Percentiles rank a stretch among this genome's conserved stretches.
Evolutionary conservation across 2,329 filamentous ascomycete species (phyloP).

Genomic region (Leptographium procerum): DNA sequence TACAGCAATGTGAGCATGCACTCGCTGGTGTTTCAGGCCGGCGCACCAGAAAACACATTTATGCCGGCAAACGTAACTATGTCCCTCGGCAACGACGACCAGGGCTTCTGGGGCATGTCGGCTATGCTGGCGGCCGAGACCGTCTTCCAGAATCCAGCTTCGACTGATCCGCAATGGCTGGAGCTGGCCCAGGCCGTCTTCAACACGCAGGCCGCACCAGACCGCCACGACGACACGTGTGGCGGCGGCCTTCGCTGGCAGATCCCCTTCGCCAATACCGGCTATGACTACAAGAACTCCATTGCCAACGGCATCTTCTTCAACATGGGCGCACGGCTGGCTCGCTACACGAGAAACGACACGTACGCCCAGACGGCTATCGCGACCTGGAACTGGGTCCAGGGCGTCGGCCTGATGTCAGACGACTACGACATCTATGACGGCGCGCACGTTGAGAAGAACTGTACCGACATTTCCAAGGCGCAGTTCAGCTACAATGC

Average conservation of each 20-base stretch:
- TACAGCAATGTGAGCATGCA: conserved; percentile 59
- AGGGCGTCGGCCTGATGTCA: conserved; percentile 44
- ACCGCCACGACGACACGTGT: conserved; percentile 59
- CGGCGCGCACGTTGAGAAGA: conserved; percentile 43
- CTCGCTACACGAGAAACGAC: conserved; percentile 61
- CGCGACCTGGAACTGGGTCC: conserved; percentile 62
- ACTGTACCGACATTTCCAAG: conserved; percentile 41
- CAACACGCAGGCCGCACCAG: conserved; percentile 54
- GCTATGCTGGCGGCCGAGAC: conserved; percentile 61
- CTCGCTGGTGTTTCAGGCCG: conserved; percentile 64
- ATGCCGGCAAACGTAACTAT: conserved; percentile 62
- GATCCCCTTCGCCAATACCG: conserved; percentile 71
- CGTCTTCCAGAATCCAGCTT: conserved; percentile 50
- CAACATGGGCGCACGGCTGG: conserved; percentile 46
- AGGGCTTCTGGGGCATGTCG: conserved; percentile 63
- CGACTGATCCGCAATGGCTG: conserved; percentile 52
- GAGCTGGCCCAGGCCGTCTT: conserved; percentile 69
- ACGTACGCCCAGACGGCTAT: conserved; percentile 71
- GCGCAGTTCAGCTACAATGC: conserved; percentile 15
- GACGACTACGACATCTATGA: conserved; percentile 48
- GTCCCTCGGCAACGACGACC: conserved; percentile 61
- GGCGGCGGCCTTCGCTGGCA: conserved; percentile 73
- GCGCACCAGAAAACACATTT: conserved; percentile 55
- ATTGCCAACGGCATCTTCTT: conserved; percentile 40
- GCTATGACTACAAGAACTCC: conserved; percentile 60